Percentiles rank a stretch among this genome's conserved stretches.
phyloP scores from a whole-genome alignment of 441 rosid genomes.

The Arabidopsis hybrid region DNA sequence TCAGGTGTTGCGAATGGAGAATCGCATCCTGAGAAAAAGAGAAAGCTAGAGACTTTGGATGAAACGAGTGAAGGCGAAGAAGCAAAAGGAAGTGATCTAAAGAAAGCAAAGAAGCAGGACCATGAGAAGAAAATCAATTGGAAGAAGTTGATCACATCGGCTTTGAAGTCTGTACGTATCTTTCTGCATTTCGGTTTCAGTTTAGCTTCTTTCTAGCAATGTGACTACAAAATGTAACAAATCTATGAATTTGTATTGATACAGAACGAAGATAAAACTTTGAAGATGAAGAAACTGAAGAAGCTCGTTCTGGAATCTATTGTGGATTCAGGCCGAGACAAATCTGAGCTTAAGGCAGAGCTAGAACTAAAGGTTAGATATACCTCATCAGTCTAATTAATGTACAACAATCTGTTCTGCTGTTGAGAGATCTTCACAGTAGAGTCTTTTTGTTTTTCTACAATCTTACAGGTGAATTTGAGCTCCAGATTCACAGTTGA shows the following conservation, averaged over 20 bases:
- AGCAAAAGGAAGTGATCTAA: conserved; percentile 35
- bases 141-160: conserved; percentile 76
- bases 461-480: conserved; percentile 60
- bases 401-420: not conserved
- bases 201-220: not conserved
- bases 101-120: conserved; percentile 59
- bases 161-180: conserved; percentile 72
- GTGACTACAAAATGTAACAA: conserved; percentile 14
- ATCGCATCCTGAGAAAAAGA: conserved; percentile 53
- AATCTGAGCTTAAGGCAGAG: conserved; percentile 48
- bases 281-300: conserved; percentile 81
- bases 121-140: conserved; percentile 68
- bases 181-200: not conserved
- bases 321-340: conserved; percentile 60
- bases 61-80: conserved; percentile 48
- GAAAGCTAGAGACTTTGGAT: conserved; percentile 57
- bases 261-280: conserved; percentile 68
- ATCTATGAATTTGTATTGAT: conserved; percentile 26
- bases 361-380: conserved; percentile 73
- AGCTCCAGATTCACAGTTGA: conserved; percentile 69
- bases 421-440: not conserved
- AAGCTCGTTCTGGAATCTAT: conserved; percentile 62
- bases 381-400: conserved; percentile 4
- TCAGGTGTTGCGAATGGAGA: conserved; percentile 48
- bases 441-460: conserved; percentile 9